Evolutionary conservation across 164 flowering plant species (phyloP), one percentile per base, ranked within the genome.

Genomic region (Aristolochia californica): DNA sequence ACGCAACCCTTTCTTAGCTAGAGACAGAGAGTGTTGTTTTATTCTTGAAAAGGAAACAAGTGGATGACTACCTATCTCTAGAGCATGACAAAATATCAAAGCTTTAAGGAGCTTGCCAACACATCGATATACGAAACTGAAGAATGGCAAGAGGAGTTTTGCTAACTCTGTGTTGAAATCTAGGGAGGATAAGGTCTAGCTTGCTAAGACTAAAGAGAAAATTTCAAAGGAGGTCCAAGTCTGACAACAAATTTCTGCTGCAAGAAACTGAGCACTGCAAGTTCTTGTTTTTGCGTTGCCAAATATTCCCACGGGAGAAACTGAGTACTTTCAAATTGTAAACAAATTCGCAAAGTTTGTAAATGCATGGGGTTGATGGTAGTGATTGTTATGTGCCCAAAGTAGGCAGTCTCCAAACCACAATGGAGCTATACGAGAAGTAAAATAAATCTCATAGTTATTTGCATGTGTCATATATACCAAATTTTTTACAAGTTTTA

Each of bases 151-250:
- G 78, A 81, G 69, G n/a, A n/a, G n/a, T n/a, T 73, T 71, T 65
- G 75, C 72, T 58, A 71, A 48, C 45, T 77, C 78, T 24, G 62
- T 79, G 61, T 60, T 77, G 67, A 77, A 71, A 65, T 74, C 73
- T 22, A 74, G 71, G 64, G 80, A 82, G 57, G 78, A 79, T 48
- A 87, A 77, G 71, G 58, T 70, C 58, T 75, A 71, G 67, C 80
- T 87, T 49, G 77, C 72, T 17, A 75, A 77, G 69, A 67, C 72
- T 43, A 91, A 82, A 66, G 83, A 81, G 64, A 73, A 77, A 63
- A 77, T 84, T 59, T 62, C 70, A 27, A 72, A 72, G 67, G 83
- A 81, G 23, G 73, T 82, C 43, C 75, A 73, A 57, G 51, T 80
- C 55, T 77, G 72, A 61, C 77, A 67, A 60, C 78, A 78, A 27